A percentile compares a stretch with the other conserved stretches of the same genome.
phyloP scores from a whole-genome alignment of 345 rosid species.

The Eucalyptus urophylla region DNA sequence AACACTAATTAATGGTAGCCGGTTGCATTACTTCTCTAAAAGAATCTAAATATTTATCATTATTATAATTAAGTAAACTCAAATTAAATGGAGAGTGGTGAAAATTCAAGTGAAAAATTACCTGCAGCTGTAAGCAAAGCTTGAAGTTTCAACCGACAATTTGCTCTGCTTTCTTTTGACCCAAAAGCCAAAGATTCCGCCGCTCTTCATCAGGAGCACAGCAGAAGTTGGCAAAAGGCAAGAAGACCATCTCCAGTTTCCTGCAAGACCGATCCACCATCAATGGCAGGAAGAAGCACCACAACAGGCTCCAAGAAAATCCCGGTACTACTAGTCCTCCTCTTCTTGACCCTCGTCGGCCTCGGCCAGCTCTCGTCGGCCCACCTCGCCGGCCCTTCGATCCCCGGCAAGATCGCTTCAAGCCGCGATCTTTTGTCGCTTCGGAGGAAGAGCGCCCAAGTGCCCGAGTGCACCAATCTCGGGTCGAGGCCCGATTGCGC shows the following conservation, averaged over 20 bases:
- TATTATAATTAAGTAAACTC: background rate
- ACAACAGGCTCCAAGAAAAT: background rate
- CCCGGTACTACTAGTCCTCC: background rate
- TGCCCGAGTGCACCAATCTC: conserved; percentile 43
- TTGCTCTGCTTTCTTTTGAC: background rate
- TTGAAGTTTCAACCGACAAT: background rate
- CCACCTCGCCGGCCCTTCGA: background rate
- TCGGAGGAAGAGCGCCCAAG: conserved; percentile 22
- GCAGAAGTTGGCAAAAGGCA: background rate
- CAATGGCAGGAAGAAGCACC: background rate
- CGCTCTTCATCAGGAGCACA: background rate
- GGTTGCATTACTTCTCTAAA: background rate
- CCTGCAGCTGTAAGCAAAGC: background rate
- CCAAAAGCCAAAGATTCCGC: background rate
- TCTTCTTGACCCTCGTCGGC: background rate
- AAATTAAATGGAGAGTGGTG: background rate
- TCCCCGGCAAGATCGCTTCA: background rate
- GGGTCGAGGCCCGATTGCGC: conserved; percentile 49
- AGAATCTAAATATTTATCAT: background rate
- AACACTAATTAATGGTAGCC: background rate
- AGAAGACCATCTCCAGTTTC: background rate
- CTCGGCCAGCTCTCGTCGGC: conserved; percentile 3
- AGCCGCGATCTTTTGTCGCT: conserved; percentile 12
- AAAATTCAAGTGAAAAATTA: background rate
- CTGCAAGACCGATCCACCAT: background rate